Conservation (phyloP, 2,329 filamentous ascomycete genomes). For the Penicillium sp. region DNA sequence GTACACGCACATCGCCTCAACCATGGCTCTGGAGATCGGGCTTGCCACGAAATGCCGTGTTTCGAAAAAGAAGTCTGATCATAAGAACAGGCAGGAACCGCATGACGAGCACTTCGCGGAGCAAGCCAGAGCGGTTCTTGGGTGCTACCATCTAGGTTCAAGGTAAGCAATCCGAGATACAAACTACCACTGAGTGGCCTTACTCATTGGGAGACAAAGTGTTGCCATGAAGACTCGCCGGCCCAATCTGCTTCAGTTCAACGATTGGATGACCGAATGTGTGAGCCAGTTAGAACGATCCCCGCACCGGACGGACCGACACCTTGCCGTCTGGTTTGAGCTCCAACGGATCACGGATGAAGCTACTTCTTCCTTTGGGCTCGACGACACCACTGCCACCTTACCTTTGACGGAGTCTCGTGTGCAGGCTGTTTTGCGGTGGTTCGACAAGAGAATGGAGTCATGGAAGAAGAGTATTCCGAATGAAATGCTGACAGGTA, state of each 20-base stretch:
- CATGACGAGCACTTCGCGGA: conserved; percentile 34
- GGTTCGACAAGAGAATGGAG: conserved; percentile 38
- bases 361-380: conserved; percentile 35
- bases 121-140: conserved; percentile 34
- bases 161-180: conserved; percentile 20
- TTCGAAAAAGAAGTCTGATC: conserved; percentile 20
- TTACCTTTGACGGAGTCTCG: conserved; percentile 34
- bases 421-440: conserved; percentile 34
- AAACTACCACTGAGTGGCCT: background rate
- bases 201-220: conserved; percentile 20
- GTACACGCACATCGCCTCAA: conserved; percentile 52
- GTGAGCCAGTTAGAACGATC: conserved; percentile 31
- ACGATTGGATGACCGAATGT: conserved; percentile 38
- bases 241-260: conserved; percentile 35
- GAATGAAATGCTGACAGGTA: conserved; percentile 32
- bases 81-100: conserved; percentile 11
- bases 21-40: conserved; percentile 50
- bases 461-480: conserved; percentile 32
- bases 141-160: conserved; percentile 36
- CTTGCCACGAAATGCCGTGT: conserved; percentile 33
- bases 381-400: conserved; percentile 35
- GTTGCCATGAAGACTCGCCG: conserved; percentile 39
- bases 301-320: conserved; percentile 30
- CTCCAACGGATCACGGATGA: conserved; percentile 37
- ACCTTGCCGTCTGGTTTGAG: conserved; percentile 35